These are phyloP conservation scores for Coccomyxa sp. DNA, from an alignment of 139 green algal species.

Conservation along the genomic window DNA sequence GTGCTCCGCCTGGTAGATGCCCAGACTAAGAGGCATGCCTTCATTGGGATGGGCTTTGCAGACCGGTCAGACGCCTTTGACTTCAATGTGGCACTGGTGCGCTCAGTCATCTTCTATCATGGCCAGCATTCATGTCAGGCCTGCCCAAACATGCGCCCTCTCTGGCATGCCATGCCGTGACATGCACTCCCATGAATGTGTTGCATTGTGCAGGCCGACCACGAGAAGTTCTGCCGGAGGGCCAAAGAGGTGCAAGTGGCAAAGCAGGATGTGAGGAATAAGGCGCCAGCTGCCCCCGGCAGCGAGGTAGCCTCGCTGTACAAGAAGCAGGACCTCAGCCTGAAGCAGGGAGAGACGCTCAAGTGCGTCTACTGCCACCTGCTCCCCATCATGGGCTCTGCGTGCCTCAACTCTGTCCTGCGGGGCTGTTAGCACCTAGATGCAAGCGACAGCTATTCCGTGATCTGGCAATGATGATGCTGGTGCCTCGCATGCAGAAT, in stretches of 20 bases:
- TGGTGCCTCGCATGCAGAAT: too few species aligned
- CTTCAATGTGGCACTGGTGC: slow-evolving; percentile 78
- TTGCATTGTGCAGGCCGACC: slow-evolving; percentile 34
- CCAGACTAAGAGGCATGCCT: slow-evolving; percentile 59
- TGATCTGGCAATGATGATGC: too few species aligned
- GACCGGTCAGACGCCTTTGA: slow-evolving; percentile 74
- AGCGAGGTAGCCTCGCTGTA: slow-evolving; percentile 45
- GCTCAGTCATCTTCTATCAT: slow-evolving; percentile 2
- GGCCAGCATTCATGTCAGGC: not conserved
- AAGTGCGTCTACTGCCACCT: slow-evolving; percentile 34
- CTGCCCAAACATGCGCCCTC: not conserved
- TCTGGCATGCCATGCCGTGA: not conserved
- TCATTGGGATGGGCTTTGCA: slow-evolving; percentile 71
- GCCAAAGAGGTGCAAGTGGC: slow-evolving; percentile 20
- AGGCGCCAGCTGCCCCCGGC: not conserved
- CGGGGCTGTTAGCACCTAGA: too few species aligned
- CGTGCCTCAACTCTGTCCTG: too few species aligned
- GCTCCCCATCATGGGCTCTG: too few species aligned
- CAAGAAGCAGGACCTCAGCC: slow-evolving; percentile 49
- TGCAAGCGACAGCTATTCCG: too few species aligned
- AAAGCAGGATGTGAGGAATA: not conserved
- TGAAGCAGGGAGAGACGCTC: slow-evolving; percentile 75
- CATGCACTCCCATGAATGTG: not conserved
- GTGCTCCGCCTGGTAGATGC: slow-evolving; percentile 73
- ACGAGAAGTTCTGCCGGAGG: slow-evolving; percentile 46